Percentiles rank a stretch among this genome's conserved stretches.
Conservation (phyloP, 169 alveolate genomes). For the Plasmodium gallinaceum region DNA sequence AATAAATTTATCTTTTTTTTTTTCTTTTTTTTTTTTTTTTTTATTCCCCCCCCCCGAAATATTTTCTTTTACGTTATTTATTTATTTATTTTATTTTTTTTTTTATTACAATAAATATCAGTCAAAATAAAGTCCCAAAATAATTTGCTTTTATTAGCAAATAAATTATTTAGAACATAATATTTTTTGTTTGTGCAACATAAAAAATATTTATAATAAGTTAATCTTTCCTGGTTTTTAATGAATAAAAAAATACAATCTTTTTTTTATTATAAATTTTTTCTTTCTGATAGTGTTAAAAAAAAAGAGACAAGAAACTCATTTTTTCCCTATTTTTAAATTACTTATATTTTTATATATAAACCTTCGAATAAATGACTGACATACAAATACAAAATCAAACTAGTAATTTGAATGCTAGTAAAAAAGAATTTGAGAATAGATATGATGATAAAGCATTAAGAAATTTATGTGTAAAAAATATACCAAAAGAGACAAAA, state of each 20-base stretch:
- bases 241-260: conserved; percentile 14
- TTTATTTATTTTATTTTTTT: background rate
- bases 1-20: conserved; percentile 12
- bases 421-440: conserved; percentile 66
- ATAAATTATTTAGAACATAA: conserved; percentile 15
- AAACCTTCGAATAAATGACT: conserved; percentile 56
- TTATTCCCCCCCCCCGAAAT: no score
- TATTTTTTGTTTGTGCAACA: conserved; percentile 13
- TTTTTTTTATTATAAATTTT: conserved; percentile 22
- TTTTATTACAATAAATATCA: conserved; percentile 20
- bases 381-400: conserved; percentile 75
- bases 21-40: no score
- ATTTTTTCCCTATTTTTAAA: conserved; percentile 24
- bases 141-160: conserved; percentile 5
- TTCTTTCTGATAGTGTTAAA: background rate
- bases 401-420: conserved; percentile 66
- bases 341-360: conserved; percentile 8
- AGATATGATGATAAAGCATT: conserved; percentile 65
- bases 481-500: conserved; percentile 72
- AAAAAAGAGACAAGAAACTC: conserved; percentile 16
- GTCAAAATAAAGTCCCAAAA: conserved; percentile 17
- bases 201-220: conserved; percentile 25
- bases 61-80: background rate
- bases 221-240: conserved; percentile 18
- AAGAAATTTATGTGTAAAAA: conserved; percentile 72